Conservation (phyloP, 805 yeast species). For the Saccharomyces mikatae region DNA sequence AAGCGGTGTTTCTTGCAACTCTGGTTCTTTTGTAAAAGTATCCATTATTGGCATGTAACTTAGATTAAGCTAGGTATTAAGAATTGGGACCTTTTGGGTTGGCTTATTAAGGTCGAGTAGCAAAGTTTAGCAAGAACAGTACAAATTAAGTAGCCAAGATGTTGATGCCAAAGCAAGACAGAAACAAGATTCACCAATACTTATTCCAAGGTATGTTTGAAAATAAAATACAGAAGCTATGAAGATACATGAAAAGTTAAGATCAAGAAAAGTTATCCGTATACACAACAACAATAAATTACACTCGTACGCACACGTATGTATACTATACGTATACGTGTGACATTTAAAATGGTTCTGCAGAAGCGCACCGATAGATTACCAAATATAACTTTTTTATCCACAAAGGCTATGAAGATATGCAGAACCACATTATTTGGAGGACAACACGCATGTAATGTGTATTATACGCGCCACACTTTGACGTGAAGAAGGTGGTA, state of each 20-base stretch:
- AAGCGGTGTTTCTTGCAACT: neutral
- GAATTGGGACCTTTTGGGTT: neutral
- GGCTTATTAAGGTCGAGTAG: neutral
- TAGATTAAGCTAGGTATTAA: neutral
- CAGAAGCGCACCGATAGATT: too few relatives aligned
- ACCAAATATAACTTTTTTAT: too few relatives aligned
- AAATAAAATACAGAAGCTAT: neutral
- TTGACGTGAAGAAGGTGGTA: neutral
- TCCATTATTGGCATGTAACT: neutral
- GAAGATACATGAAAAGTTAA: neutral
- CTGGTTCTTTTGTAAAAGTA: neutral
- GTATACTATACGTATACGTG: neutral
- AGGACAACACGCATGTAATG: neutral
- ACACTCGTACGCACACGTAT: neutral
- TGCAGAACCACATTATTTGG: neutral
- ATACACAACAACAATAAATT: neutral
- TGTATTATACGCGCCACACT: too few relatives aligned
- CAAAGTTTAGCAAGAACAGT: conserved; percentile 9
- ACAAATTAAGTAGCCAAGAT: conserved; percentile 43
- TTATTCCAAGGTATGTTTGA: conserved; percentile 88
- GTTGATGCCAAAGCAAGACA: conserved; percentile 99
- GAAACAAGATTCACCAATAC: conserved; percentile 98
- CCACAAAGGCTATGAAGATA: too few relatives aligned
- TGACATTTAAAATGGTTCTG: too few relatives aligned
- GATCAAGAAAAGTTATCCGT: neutral